Conservation (phyloP, 495 filamentous ascomycete genomes). For the Penicillium fimorum region DNA sequence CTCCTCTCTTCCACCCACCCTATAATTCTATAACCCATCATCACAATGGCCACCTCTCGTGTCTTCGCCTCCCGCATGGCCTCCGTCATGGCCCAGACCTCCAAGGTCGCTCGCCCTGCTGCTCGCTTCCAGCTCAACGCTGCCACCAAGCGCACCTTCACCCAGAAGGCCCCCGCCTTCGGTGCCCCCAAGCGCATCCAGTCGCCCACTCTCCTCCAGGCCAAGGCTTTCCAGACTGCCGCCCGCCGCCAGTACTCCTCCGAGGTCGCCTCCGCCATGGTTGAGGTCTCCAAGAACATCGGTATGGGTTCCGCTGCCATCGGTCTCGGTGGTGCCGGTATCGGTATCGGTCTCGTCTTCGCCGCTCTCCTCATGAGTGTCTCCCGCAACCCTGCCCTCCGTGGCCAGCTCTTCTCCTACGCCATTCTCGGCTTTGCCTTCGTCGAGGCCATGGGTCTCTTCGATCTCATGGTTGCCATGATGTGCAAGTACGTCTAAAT, state of each 20-base stretch:
- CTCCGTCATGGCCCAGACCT: conserved; percentile 68
- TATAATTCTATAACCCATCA: conserved; percentile 23
- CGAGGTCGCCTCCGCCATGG: conserved; percentile 80
- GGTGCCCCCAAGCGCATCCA: conserved; percentile 67
- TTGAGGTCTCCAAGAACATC: conserved; percentile 82
- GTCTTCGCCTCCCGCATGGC: conserved; percentile 70
- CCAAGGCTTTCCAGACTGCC: conserved; percentile 59
- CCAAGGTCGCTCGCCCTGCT: conserved; percentile 70
- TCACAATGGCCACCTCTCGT: conserved; percentile 72
- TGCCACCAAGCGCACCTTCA: conserved; percentile 69
- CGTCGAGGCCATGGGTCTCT: conserved; percentile 90
- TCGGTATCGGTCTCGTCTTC: conserved; percentile 92
- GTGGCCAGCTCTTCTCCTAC: conserved; percentile 89
- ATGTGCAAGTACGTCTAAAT: conserved; percentile 68
- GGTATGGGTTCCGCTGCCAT: conserved; percentile 85
- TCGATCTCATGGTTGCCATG: conserved; percentile 90
- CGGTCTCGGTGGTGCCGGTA: conserved; percentile 87
- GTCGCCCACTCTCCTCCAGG: conserved; percentile 56
- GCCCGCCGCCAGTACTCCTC: conserved; percentile 71
- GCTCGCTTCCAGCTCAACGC: conserved; percentile 58
- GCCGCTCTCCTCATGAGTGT: conserved; percentile 77
- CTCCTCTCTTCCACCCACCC: conserved; percentile 25
- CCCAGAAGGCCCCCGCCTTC: conserved; percentile 47
- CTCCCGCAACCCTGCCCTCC: conserved; percentile 85
- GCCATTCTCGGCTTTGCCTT: conserved; percentile 93